Conservation (phyloP, 2,329 filamentous ascomycete species). For the Ascocoryne sarcoides region DNA sequence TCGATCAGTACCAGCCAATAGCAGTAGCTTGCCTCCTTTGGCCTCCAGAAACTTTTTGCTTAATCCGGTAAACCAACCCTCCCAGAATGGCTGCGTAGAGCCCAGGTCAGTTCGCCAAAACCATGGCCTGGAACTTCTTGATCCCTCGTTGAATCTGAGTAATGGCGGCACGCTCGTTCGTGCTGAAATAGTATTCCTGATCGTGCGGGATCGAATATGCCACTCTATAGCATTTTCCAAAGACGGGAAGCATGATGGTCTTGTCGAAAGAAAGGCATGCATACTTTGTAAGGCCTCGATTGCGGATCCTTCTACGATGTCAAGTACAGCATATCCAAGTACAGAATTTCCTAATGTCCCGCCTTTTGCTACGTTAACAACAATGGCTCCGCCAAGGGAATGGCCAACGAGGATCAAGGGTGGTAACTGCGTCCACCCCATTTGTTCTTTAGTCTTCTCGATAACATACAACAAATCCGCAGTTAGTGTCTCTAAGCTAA, state of each 20-base stretch:
- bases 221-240: constrained; percentile 79
- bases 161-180: constrained; percentile 79
- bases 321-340: constrained; percentile 80
- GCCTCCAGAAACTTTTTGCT: constrained; percentile 80
- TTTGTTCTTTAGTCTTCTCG: constrained; percentile 52
- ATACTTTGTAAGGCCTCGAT: constrained; percentile 93
- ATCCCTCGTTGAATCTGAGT: constrained; percentile 42
- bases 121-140: constrained; percentile 39
- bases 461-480: constrained; percentile 65
- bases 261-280: constrained; percentile 79
- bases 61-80: constrained; percentile 83
- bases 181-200: constrained; percentile 77
- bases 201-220: constrained; percentile 82
- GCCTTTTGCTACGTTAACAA: constrained; percentile 70
- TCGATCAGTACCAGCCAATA: constrained; percentile 83
- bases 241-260: constrained; percentile 70
- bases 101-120: constrained; percentile 79
- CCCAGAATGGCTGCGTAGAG: constrained; percentile 84
- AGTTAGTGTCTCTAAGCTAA: constrained; percentile 64
- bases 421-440: constrained; percentile 68
- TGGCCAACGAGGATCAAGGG: constrained; percentile 80
- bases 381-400: constrained; percentile 83
- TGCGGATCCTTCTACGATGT: constrained; percentile 92
- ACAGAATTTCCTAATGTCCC: constrained; percentile 57
- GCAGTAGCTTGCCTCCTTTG: constrained; percentile 71